Evolutionary conservation across 1,139 yeast species (phyloP).

Genomic region (Debaryomyces psychrophilus): DNA sequence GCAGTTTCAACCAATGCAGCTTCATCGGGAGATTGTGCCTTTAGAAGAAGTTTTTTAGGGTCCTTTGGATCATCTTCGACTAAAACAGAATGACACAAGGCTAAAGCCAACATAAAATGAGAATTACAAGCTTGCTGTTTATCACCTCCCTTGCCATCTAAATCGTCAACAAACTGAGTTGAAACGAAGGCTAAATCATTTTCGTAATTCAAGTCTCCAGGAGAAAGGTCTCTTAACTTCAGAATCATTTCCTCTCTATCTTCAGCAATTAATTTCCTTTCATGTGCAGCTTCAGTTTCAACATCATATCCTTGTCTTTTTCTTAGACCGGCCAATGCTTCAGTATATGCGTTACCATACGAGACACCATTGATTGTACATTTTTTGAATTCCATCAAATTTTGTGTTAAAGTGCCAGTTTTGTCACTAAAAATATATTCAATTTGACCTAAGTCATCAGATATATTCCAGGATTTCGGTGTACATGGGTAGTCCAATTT

Average conservation of each 20-base stretch:
- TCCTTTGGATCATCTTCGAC: conserved; percentile 49
- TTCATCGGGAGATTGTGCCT: conserved; percentile 69
- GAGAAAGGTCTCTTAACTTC: conserved; percentile 23
- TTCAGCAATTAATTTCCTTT: conserved; percentile 39
- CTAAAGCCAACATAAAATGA: conserved; percentile 55
- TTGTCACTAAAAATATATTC: conserved; percentile 65
- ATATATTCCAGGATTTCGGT: conserved; percentile 64
- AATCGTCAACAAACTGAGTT: conserved; percentile 45
- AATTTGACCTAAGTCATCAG: conserved; percentile 68
- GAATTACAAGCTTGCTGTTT: conserved; percentile 43
- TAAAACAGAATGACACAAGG: conserved; percentile 63
- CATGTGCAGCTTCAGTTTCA: conserved; percentile 45
- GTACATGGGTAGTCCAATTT: conserved; percentile 60
- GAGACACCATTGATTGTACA: conserved; percentile 58
- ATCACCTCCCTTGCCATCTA: conserved; percentile 31
- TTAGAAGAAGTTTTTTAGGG: conserved; percentile 41
- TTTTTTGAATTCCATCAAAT: conserved; percentile 62
- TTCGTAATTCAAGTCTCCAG: conserved; percentile 29
- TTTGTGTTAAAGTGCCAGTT: conserved; percentile 64
- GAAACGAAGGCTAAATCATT: conserved; percentile 55
- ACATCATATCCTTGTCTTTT: conserved; percentile 60
- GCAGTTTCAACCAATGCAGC: conserved; percentile 67
- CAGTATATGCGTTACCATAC: conserved; percentile 65
- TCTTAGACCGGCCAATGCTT: conserved; percentile 61
- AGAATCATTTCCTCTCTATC: conserved; percentile 46